These are phyloP conservation scores for Saturnispora dispora DNA, from an alignment of 805 yeast species.

Conservation along the genomic window DNA sequence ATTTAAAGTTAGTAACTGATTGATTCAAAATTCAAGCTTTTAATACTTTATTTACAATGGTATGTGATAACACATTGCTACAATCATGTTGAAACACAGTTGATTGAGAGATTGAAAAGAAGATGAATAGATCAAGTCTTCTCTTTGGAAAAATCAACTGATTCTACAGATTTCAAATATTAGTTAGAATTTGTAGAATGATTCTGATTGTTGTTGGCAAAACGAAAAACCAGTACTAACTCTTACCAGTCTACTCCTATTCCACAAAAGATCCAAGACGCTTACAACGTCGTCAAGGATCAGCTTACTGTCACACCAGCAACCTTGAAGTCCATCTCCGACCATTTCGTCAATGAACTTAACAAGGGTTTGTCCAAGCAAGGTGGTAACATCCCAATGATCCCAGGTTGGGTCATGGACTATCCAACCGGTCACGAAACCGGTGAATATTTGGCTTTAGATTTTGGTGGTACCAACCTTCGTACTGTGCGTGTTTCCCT, in stretches of 20 bases:
- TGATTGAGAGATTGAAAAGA: neutral
- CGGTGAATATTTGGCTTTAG: constrained; percentile 88
- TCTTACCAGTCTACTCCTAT: neutral
- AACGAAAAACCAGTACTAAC: neutral
- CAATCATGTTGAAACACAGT: neutral
- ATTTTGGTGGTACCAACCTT: constrained; percentile 94
- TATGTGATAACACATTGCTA: neutral
- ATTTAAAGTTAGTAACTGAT: too few relatives aligned
- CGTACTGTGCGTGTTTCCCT: constrained; percentile 84
- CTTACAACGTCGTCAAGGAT: constrained; percentile 45
- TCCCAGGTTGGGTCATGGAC: constrained; percentile 93
- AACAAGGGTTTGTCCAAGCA: constrained; percentile 66
- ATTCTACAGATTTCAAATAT: neutral
- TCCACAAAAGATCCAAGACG: constrained; percentile 10
- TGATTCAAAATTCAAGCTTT: neutral
- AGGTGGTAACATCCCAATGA: constrained; percentile 93
- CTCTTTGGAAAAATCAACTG: neutral
- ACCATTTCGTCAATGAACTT: constrained; percentile 71
- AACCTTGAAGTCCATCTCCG: constrained; percentile 55
- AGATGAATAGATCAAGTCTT: neutral
- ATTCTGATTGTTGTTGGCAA: too few relatives aligned
- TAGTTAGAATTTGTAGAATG: too few relatives aligned
- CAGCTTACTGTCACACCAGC: constrained; percentile 54
- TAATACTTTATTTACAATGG: neutral
- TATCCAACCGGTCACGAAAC: constrained; percentile 86